Conservation (phyloP, 768 basidiomycete species). For the Coprinopsis marcescibilis region DNA sequence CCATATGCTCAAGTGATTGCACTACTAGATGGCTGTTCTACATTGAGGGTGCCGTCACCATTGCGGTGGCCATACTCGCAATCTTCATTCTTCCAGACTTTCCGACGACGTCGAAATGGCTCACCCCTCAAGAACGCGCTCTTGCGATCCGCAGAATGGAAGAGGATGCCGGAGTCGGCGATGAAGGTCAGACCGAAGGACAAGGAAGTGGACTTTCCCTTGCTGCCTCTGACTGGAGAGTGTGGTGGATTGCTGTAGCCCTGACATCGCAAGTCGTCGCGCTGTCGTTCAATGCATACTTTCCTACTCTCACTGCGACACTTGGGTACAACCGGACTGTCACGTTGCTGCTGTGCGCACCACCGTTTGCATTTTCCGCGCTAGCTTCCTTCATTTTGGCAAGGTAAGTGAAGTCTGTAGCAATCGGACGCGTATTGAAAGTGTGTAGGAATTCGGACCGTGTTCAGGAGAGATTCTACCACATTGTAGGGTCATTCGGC, state of each 20-base stretch:
- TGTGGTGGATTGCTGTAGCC: slow-evolving; percentile 74
- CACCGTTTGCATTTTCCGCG: slow-evolving; percentile 71
- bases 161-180: slow-evolving; percentile 53
- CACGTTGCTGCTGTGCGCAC: slow-evolving; percentile 72
- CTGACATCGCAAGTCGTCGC: slow-evolving; percentile 56
- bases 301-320: slow-evolving; percentile 71
- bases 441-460: slow-evolving; percentile 66
- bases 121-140: slow-evolving; percentile 52
- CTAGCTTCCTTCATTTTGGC: slow-evolving; percentile 47
- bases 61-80: slow-evolving; percentile 48
- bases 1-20: not conserved
- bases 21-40: slow-evolving; percentile 66
- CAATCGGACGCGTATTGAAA: not conserved
- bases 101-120: slow-evolving; percentile 63
- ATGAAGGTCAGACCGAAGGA: slow-evolving; percentile 39
- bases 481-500: slow-evolving; percentile 50
- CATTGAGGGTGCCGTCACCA: slow-evolving; percentile 62
- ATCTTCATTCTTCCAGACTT: slow-evolving; percentile 77
- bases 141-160: slow-evolving; percentile 61
- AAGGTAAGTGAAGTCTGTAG: slow-evolving; percentile 25
- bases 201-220: slow-evolving; percentile 44
- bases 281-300: slow-evolving; percentile 74
- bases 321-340: slow-evolving; percentile 61
- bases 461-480: slow-evolving; percentile 68
- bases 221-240: slow-evolving; percentile 74